Evolutionary conservation across 306 rosid genomes (phyloP).

Genomic region (Cyclanthera cordifolia): DNA sequence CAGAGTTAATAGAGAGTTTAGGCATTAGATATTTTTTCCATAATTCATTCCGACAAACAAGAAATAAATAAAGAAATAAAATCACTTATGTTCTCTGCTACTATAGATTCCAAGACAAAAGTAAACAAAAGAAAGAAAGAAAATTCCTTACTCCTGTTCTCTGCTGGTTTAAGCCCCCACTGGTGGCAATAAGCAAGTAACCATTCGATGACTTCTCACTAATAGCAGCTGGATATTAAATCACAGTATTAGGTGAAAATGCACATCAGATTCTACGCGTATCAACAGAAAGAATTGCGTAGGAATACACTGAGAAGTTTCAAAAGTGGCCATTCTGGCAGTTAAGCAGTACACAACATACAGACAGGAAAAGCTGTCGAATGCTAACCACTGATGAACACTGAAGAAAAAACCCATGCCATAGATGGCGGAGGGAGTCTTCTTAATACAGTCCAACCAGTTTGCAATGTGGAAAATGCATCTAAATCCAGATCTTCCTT

Average conservation of each 20-base stretch:
- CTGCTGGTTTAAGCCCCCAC: slow-evolving; percentile 97
- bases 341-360: not conserved
- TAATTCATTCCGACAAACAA: not conserved
- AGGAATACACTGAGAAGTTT: not conserved
- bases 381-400: not conserved
- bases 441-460: not conserved
- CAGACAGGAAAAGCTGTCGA: not conserved
- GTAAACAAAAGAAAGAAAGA: not conserved
- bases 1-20: not conserved
- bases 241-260: not conserved
- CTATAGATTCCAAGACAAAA: not conserved
- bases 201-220: slow-evolving; percentile 62
- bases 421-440: not conserved
- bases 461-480: not conserved
- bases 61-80: too few species aligned
- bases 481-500: not conserved
- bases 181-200: slow-evolving; percentile 86
- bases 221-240: slow-evolving; percentile 42
- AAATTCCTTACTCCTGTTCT: slow-evolving; percentile 74
- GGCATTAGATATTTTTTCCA: not conserved
- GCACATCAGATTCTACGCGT: not conserved
- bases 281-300: not conserved
- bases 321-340: not conserved
- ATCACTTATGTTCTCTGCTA: too few species aligned
- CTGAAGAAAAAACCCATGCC: not conserved